A percentile compares a stretch with the other conserved stretches of the same genome.
These are phyloP conservation scores for Dactylis glomerata DNA, from an alignment of 176 grass and related monocot genomes.

Conservation along the genomic window DNA sequence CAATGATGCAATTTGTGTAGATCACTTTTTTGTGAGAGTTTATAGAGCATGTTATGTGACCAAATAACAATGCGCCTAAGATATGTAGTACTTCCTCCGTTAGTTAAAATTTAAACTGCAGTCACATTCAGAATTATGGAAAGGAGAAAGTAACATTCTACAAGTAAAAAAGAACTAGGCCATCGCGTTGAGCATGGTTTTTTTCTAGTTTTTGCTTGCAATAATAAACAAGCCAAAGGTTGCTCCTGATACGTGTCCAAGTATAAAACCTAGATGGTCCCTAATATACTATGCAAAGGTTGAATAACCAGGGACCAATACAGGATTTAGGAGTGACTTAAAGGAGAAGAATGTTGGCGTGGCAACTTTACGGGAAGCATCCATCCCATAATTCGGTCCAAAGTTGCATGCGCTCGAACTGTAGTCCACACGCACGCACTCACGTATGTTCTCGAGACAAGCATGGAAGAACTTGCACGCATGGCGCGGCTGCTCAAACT, in stretches of 20 bases:
- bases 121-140: no score
- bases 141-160: no score
- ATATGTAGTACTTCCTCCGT: no score
- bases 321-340: conserved; percentile 18
- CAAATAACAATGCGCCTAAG: no score
- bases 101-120: no score
- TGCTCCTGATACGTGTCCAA: background rate
- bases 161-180: no score
- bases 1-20: no score
- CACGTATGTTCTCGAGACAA: background rate
- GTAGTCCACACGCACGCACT: background rate
- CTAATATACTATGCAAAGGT: background rate
- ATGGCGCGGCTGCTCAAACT: background rate
- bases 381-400: background rate
- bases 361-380: background rate
- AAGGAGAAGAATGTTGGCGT: conserved; percentile 32
- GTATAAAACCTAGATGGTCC: background rate
- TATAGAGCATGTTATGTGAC: no score
- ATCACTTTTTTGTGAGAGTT: no score
- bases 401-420: background rate
- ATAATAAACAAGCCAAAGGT: background rate
- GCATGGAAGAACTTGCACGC: background rate
- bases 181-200: no score
- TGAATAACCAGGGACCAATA: background rate
- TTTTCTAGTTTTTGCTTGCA: background rate